Evolutionary conservation across 1,284 basidiomycete species (phyloP).

Genomic region (Tilletia walkeri): DNA sequence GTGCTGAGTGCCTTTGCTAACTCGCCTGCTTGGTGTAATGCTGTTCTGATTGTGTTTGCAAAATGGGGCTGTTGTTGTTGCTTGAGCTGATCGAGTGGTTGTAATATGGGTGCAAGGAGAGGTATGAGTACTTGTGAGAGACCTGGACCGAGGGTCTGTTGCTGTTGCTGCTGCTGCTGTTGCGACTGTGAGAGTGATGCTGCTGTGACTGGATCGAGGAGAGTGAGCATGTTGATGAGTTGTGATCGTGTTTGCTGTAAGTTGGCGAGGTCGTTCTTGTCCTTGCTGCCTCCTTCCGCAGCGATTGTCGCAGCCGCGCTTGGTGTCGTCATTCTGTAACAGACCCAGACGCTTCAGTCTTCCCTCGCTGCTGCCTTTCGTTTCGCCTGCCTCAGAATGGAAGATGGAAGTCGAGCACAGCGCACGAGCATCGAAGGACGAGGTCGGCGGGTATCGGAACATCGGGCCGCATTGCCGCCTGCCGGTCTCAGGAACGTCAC

Average conservation of each 20-base stretch:
- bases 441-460: too few species aligned
- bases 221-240: not conserved
- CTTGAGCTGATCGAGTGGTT: constrained; percentile 1
- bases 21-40: not conserved
- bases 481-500: too few species aligned
- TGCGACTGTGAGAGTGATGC: not conserved
- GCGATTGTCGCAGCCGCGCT: too few species aligned
- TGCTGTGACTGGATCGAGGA: constrained; percentile 12
- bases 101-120: constrained; percentile 4
- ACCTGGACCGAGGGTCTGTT: not conserved
- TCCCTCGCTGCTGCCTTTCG: too few species aligned
- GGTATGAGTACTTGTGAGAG: not conserved
- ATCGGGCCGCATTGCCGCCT: too few species aligned
- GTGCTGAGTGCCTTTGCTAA: not conserved
- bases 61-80: not conserved
- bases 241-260: not conserved
- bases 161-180: too few species aligned
- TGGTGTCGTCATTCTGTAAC: too few species aligned
- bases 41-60: not conserved
- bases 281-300: not conserved
- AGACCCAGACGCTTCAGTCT: too few species aligned
- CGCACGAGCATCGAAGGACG: too few species aligned
- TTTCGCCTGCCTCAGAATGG: too few species aligned
- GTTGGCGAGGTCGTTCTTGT: not conserved
- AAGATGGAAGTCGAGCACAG: too few species aligned